phyloP scores from a whole-genome alignment of 225 moss, liverwort and hornwort genomes.

The Pseudoscleropodium purum region DNA sequence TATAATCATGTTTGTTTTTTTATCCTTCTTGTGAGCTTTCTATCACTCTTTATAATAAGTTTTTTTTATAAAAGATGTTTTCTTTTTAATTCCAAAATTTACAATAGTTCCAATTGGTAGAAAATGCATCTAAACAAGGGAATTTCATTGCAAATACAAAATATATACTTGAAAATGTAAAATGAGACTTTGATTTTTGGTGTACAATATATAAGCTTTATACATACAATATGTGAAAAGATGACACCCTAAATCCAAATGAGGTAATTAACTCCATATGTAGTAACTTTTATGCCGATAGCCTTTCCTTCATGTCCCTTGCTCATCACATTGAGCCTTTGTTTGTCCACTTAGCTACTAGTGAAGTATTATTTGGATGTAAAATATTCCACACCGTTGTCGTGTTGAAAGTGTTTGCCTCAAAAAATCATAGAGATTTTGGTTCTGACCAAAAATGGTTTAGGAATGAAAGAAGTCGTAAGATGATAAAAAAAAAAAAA shows the following conservation, averaged over 20 bases:
- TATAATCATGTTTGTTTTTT: neutral
- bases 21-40: neutral
- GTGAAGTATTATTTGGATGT: neutral
- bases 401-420: no score
- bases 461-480: no score
- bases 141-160: neutral
- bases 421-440: no score
- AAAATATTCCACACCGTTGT: accelerated
- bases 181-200: neutral
- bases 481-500: no score
- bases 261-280: neutral
- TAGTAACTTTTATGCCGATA: no score
- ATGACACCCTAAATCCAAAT: neutral
- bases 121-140: accelerated
- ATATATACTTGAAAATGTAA: neutral
- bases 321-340: neutral
- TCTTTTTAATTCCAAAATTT: neutral
- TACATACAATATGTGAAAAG: neutral
- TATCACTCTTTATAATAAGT: neutral
- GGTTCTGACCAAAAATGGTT: no score
- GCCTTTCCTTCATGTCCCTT: neutral
- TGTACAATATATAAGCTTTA: neutral
- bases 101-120: neutral
- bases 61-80: neutral
- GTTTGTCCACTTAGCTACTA: accelerated